Evolutionary conservation across 2,329 filamentous ascomycete genomes (phyloP).

Genomic region (Clarireedia hainanense): DNA sequence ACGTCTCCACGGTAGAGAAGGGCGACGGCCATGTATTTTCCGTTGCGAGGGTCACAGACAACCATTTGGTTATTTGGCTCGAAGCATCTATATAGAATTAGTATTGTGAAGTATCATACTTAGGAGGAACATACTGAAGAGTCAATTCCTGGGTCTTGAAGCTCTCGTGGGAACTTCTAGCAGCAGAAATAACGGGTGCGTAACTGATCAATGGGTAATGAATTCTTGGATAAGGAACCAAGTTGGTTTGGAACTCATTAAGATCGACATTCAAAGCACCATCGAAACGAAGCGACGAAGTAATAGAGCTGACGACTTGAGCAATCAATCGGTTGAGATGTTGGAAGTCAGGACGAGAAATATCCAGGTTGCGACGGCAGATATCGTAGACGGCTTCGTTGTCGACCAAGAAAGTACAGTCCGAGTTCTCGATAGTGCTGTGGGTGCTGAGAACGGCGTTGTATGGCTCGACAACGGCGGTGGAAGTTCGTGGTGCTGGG

Average conservation of each 20-base stretch:
- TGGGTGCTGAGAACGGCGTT: constrained; percentile 52
- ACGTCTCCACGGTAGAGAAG: constrained; percentile 60
- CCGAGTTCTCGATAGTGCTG: constrained; percentile 58
- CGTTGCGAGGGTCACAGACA: constrained; percentile 56
- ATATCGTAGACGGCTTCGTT: constrained; percentile 64
- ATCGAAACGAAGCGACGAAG: constrained; percentile 56
- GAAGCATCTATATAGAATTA: constrained; percentile 38
- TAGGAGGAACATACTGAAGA: constrained; percentile 44
- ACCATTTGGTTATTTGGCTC: constrained; percentile 63
- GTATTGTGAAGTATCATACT: constrained; percentile 1
- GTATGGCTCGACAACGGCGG: constrained; percentile 61
- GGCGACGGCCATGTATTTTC: constrained; percentile 63
- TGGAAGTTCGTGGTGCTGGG: constrained; percentile 55
- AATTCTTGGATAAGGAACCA: constrained; percentile 60
- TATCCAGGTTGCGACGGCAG: constrained; percentile 56
- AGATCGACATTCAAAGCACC: constrained; percentile 61
- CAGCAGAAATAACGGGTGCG: constrained; percentile 52
- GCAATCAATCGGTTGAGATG: constrained; percentile 60
- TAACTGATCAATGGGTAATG: constrained; percentile 61
- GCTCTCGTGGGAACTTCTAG: constrained; percentile 56
- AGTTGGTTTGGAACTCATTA: constrained; percentile 63
- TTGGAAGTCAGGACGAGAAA: constrained; percentile 55
- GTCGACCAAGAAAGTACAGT: constrained; percentile 62
- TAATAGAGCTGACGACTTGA: constrained; percentile 61
- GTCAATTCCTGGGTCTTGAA: constrained; percentile 59